phyloP scores from a whole-genome alignment of 2,329 filamentous ascomycete species.

The Pestalotiopsis sp. region DNA sequence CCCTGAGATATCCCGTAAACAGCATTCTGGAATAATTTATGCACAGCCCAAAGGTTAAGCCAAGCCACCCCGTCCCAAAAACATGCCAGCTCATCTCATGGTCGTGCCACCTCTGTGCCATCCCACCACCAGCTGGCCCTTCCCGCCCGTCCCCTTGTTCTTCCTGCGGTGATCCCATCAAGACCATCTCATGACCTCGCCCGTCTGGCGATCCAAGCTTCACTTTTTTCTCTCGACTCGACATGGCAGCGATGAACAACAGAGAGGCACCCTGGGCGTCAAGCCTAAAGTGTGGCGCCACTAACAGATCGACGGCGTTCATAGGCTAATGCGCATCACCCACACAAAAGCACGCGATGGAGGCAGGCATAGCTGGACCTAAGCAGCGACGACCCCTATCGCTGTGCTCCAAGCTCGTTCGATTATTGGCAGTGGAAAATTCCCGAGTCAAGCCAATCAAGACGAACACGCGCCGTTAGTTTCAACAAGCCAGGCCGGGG shows the following conservation, averaged over 20 bases:
- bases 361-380: too few species aligned
- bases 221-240: too few species aligned
- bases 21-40: background rate
- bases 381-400: background rate
- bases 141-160: background rate
- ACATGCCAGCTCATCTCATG: background rate
- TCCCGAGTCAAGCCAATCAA: conserved; percentile 8
- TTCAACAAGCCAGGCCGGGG: background rate
- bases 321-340: conserved; percentile 10
- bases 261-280: background rate
- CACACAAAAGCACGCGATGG: background rate
- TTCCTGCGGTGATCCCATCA: background rate
- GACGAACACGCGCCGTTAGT: conserved; percentile 10
- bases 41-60: background rate
- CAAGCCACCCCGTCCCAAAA: background rate
- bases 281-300: conserved; percentile 11
- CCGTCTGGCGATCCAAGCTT: background rate
- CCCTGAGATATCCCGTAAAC: background rate
- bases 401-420: background rate
- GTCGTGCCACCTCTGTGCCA: background rate
- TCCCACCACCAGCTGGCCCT: background rate
- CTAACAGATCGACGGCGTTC: conserved; percentile 7
- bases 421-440: background rate
- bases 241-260: background rate
- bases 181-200: background rate